Percentiles rank a stretch among this genome's conserved stretches.
Evolutionary conservation across 495 filamentous ascomycete genomes (phyloP).

Genomic region (Podospora australis): DNA sequence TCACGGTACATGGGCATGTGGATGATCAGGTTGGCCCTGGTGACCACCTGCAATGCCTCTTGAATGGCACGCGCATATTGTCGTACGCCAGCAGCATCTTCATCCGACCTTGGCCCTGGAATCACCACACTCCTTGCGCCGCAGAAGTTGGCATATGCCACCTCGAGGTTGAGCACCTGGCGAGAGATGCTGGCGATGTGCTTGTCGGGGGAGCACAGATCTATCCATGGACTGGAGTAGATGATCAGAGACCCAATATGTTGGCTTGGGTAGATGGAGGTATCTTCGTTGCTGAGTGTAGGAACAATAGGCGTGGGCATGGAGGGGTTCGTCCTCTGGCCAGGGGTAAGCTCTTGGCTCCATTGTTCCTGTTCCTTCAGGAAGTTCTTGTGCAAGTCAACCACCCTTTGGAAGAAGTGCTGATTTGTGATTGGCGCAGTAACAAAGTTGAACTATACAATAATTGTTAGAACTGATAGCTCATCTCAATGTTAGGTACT

Average conservation of each 20-base stretch:
- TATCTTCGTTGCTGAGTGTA: slow-evolving; percentile 66
- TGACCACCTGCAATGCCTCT: slow-evolving; percentile 64
- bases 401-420: slow-evolving; percentile 72
- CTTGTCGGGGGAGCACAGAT: slow-evolving; percentile 77
- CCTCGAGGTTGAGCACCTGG: slow-evolving; percentile 82
- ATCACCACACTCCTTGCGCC: slow-evolving; percentile 78
- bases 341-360: slow-evolving; percentile 12
- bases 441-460: slow-evolving; percentile 78
- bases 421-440: slow-evolving; percentile 82
- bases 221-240: slow-evolving; percentile 81
- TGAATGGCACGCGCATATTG: slow-evolving; percentile 84
- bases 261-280: slow-evolving; percentile 63
- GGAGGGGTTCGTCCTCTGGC: slow-evolving; percentile 23
- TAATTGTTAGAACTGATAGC: neutral
- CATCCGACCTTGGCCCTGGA: slow-evolving; percentile 57
- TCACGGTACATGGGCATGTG: slow-evolving; percentile 71
- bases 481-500: neutral
- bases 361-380: slow-evolving; percentile 31
- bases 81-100: slow-evolving; percentile 37
- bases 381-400: slow-evolving; percentile 54
- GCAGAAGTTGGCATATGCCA: slow-evolving; percentile 92
- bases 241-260: slow-evolving; percentile 65
- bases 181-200: slow-evolving; percentile 74
- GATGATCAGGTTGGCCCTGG: slow-evolving; percentile 73
- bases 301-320: slow-evolving; percentile 53